A percentile compares a stretch with the other conserved stretches of the same genome.
phyloP scores from a whole-genome alignment of 2,329 filamentous ascomycete genomes.

The Calycina herbarum region DNA sequence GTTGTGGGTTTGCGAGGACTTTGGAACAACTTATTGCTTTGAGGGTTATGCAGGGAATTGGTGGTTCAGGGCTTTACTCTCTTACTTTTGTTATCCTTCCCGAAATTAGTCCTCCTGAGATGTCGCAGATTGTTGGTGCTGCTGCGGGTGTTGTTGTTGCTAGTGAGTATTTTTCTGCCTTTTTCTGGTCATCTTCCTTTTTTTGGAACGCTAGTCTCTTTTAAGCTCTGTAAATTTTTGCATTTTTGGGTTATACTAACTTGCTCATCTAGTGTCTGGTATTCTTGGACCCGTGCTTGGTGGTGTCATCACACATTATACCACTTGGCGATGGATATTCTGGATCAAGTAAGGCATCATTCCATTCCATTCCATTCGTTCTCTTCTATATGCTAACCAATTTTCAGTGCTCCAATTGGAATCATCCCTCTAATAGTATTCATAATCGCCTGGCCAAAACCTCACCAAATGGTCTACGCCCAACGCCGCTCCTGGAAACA shows the following conservation, averaged over 20 bases:
- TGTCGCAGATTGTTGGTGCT: slow-evolving; percentile 7
- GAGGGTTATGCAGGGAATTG: slow-evolving; percentile 15
- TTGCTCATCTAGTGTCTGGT: slow-evolving; percentile 11
- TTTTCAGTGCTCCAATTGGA: slow-evolving; percentile 52
- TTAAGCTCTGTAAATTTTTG: background rate
- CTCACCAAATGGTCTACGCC: slow-evolving; percentile 40
- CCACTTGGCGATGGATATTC: slow-evolving; percentile 23
- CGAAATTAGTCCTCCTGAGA: slow-evolving; percentile 10
- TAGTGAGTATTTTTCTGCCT: slow-evolving; percentile 8
- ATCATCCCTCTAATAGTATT: slow-evolving; percentile 49
- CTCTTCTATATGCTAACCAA: background rate
- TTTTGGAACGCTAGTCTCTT: background rate
- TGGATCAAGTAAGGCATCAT: slow-evolving; percentile 16
- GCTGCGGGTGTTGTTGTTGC: slow-evolving; percentile 22
- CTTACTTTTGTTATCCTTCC: slow-evolving; percentile 17
- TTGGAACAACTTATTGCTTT: slow-evolving; percentile 40
- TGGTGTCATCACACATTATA: slow-evolving; percentile 20
- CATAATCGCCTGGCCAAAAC: slow-evolving; percentile 50
- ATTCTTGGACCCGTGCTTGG: slow-evolving; percentile 24
- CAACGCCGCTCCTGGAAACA: slow-evolving; percentile 43
- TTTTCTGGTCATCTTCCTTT: background rate
- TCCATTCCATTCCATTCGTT: background rate
- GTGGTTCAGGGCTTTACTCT: slow-evolving; percentile 17
- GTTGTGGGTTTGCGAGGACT: slow-evolving; percentile 48
- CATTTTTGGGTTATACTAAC: background rate